Percentiles rank a stretch among this genome's conserved stretches.
phyloP scores from a whole-genome alignment of 2,329 filamentous ascomycete genomes.

The Fusarium palustre region DNA sequence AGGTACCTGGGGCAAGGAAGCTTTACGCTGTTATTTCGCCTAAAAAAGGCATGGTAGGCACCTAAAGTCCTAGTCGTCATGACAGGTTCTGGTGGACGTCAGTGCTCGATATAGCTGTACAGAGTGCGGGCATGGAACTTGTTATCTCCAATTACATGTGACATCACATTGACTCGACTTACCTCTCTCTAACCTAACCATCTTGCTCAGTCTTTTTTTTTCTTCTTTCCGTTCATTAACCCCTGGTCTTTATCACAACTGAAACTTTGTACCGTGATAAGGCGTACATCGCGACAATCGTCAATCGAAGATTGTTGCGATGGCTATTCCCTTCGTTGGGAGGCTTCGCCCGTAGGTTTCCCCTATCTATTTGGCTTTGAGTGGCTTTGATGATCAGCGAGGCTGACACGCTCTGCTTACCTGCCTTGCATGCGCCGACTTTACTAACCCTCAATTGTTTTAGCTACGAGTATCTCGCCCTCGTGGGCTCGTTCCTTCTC shows the following conservation, averaged over 20 bases:
- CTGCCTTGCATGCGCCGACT: slow-evolving; percentile 7
- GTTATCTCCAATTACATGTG: slow-evolving; percentile 45
- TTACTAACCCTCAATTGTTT: slow-evolving; percentile 32
- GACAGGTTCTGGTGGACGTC: slow-evolving; percentile 25
- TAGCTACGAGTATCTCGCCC: slow-evolving; percentile 87
- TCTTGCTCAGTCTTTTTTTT: slow-evolving; percentile 1
- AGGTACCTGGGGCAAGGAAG: neutral
- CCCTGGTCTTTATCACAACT: slow-evolving; percentile 12
- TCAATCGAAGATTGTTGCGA: slow-evolving; percentile 46
- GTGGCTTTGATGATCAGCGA: slow-evolving; percentile 7
- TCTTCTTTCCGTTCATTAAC: slow-evolving; percentile 19
- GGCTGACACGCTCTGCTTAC: slow-evolving; percentile 11
- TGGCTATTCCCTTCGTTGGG: slow-evolving; percentile 66
- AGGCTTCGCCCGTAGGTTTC: slow-evolving; percentile 63
- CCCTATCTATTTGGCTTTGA: slow-evolving; percentile 9
- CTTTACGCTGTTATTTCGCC: slow-evolving; percentile 20
- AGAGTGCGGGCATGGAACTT: neutral
- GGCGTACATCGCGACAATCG: slow-evolving; percentile 17
- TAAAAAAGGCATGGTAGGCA: slow-evolving; percentile 6
- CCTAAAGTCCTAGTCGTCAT: slow-evolving; percentile 34
- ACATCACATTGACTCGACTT: slow-evolving; percentile 42
- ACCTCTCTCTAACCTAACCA: slow-evolving; percentile 21
- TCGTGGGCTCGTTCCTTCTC: slow-evolving; percentile 85
- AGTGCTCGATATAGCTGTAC: slow-evolving; percentile 21
- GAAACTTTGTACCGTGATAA: slow-evolving; percentile 5